Evolutionary conservation across 129 eudicot species (phyloP).

Genomic region (Oenanthe sinensis): DNA sequence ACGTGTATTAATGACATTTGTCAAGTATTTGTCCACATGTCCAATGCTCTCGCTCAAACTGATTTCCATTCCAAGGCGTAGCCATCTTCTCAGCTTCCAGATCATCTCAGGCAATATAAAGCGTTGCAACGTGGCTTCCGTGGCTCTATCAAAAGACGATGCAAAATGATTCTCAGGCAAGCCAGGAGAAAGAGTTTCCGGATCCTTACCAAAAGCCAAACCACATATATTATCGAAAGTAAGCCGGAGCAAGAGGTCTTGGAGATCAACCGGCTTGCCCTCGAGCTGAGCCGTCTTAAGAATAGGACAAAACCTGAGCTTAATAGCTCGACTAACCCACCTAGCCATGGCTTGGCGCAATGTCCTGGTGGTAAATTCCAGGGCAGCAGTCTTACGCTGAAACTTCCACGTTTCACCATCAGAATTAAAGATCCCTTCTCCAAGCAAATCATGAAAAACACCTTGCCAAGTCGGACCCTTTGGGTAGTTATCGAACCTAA

Average conservation of each 20-base stretch:
- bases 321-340: conserved; percentile 74
- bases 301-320: conserved; percentile 49
- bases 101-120: conserved; percentile 50
- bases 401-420: conserved; percentile 80
- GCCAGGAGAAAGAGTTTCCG: conserved; percentile 48
- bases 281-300: conserved; percentile 46
- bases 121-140: conserved; percentile 69
- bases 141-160: conserved; percentile 61
- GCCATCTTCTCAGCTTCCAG: conserved; percentile 56
- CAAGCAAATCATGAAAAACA: conserved; percentile 64
- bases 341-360: conserved; percentile 81
- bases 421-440: conserved; percentile 61
- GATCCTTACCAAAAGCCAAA: conserved; percentile 70
- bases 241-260: conserved; percentile 61
- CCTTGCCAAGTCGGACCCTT: conserved; percentile 80
- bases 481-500: conserved; percentile 61
- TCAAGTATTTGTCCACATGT: conserved; percentile 58
- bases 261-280: conserved; percentile 53
- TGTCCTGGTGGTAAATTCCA: conserved; percentile 67
- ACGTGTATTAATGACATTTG: conserved; percentile 46
- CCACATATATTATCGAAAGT: conserved; percentile 78
- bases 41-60: conserved; percentile 43
- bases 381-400: conserved; percentile 75
- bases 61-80: conserved; percentile 62
- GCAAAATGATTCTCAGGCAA: conserved; percentile 60